Conservation (phyloP, 2,329 filamentous ascomycete species). For the Arthrobotrys pseudoclavata region DNA sequence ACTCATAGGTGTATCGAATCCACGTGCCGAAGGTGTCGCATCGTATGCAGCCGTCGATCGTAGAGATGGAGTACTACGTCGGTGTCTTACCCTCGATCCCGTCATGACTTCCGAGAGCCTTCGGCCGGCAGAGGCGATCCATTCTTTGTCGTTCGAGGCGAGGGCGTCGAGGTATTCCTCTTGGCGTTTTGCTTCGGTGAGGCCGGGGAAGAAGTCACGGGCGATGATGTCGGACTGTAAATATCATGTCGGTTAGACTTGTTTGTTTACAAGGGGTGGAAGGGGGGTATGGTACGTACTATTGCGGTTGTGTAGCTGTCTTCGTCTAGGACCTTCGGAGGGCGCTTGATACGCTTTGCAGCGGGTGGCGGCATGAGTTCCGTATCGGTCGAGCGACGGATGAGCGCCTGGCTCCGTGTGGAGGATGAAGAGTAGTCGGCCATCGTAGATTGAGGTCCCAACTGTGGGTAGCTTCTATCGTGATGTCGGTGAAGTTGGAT, state of each 20-base stretch:
- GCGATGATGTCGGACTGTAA: slow-evolving; percentile 85
- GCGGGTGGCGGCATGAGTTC: slow-evolving; percentile 87
- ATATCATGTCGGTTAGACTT: too few relatives aligned
- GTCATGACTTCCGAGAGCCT: slow-evolving; percentile 84
- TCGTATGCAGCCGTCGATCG: slow-evolving; percentile 55
- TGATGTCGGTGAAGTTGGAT: slow-evolving; percentile 1
- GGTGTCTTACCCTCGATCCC: slow-evolving; percentile 72
- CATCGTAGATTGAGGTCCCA: slow-evolving; percentile 19
- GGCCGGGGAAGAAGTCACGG: slow-evolving; percentile 94
- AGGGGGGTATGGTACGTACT: slow-evolving; percentile 35
- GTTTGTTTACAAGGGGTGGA: too few relatives aligned
- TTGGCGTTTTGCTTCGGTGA: slow-evolving; percentile 86
- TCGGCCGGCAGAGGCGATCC: slow-evolving; percentile 85
- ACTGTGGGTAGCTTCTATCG: neutral
- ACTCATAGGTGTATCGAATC: slow-evolving; percentile 78
- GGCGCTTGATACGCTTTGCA: slow-evolving; percentile 90
- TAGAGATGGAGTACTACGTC: slow-evolving; percentile 62
- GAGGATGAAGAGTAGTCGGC: slow-evolving; percentile 46
- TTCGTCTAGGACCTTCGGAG: slow-evolving; percentile 88
- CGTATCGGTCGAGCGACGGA: slow-evolving; percentile 75
- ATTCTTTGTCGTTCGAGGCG: slow-evolving; percentile 84
- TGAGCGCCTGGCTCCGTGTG: slow-evolving; percentile 69
- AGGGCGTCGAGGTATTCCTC: slow-evolving; percentile 93
- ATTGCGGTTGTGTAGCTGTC: slow-evolving; percentile 91
- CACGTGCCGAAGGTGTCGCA: slow-evolving; percentile 76